Evolutionary conservation across 148 eudicot species (phyloP).

Genomic region (Rhododendron griersonianum): DNA sequence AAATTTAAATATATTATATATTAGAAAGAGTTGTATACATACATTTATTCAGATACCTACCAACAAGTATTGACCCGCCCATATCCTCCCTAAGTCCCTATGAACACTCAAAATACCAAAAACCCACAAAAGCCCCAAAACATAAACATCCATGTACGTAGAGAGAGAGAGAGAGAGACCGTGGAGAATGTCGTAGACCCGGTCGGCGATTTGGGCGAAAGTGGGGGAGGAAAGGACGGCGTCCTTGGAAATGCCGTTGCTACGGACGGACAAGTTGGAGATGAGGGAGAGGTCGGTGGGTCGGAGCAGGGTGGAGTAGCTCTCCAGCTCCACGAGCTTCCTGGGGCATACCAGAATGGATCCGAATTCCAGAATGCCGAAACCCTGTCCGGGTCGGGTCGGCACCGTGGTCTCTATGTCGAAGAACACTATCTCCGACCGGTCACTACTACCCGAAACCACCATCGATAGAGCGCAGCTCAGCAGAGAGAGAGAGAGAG

Average conservation of each 20-base stretch:
- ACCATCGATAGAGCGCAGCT: background rate
- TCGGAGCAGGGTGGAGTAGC: conserved; percentile 62
- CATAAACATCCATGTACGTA: background rate
- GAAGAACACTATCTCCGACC: conserved; percentile 73
- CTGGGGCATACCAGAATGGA: conserved; percentile 81
- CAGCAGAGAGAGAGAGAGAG: background rate
- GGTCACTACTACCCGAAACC: conserved; percentile 21
- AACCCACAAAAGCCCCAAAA: background rate
- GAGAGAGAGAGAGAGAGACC: conserved; percentile 3
- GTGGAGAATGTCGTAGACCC: conserved; percentile 46
- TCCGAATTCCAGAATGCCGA: conserved; percentile 74
- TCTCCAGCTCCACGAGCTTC: conserved; percentile 70
- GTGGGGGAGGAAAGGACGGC: conserved; percentile 59
- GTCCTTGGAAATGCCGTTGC: conserved; percentile 63
- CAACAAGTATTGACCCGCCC: no score
- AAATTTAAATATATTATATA: no score
- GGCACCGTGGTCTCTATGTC: conserved; percentile 90
- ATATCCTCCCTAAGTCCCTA: no score
- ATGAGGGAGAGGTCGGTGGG: conserved; percentile 54
- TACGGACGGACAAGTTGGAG: conserved; percentile 36
- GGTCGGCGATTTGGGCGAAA: conserved; percentile 59
- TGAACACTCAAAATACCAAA: background rate
- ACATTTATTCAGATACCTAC: no score
- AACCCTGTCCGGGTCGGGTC: conserved; percentile 44
- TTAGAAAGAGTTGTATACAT: no score